Evolutionary conservation across 352 stramenopile genomes (phyloP).

Genomic region (Pythium scleroteichum): DNA sequence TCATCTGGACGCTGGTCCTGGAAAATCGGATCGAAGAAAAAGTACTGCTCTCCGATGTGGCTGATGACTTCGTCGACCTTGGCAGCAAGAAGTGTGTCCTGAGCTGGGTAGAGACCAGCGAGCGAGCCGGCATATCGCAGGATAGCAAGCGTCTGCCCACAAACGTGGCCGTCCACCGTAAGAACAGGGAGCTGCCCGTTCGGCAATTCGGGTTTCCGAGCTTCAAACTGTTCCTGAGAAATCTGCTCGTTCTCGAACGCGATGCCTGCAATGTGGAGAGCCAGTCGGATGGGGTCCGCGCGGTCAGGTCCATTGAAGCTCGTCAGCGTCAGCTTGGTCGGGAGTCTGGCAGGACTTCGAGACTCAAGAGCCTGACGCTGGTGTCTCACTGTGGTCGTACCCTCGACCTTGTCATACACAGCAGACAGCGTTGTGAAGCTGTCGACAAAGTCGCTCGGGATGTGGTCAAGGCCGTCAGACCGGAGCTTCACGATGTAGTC

Average conservation of each 20-base stretch:
- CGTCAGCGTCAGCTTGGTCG: slow-evolving; percentile 18
- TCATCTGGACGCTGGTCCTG: slow-evolving; percentile 29
- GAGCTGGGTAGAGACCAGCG: slow-evolving; percentile 25
- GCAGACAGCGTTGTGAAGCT: background rate
- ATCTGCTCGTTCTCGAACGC: slow-evolving; percentile 39
- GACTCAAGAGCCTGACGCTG: too few species aligned
- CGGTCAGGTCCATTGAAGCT: slow-evolving; percentile 35
- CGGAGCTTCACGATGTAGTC: slow-evolving; percentile 1
- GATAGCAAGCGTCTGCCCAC: slow-evolving; percentile 46
- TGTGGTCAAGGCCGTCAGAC: background rate
- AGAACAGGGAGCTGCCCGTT: slow-evolving; percentile 34
- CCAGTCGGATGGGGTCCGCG: slow-evolving; percentile 32
- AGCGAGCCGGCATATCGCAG: slow-evolving; percentile 65
- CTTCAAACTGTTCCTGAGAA: slow-evolving; percentile 19
- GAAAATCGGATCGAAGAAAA: slow-evolving; percentile 25
- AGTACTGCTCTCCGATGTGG: slow-evolving; percentile 38
- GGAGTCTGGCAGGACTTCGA: background rate
- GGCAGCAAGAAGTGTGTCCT: background rate
- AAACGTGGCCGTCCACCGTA: slow-evolving; percentile 23
- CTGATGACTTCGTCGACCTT: slow-evolving; percentile 41
- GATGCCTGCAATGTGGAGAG: slow-evolving; percentile 28
- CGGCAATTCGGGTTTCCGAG: slow-evolving; percentile 23
- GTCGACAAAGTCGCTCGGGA: background rate
- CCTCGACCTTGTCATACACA: slow-evolving; percentile 1
- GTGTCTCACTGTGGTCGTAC: background rate